Evolutionary conservation across 192 early-diverging fungal genomes (phyloP).

Genomic region (Coemansia sp.): DNA sequence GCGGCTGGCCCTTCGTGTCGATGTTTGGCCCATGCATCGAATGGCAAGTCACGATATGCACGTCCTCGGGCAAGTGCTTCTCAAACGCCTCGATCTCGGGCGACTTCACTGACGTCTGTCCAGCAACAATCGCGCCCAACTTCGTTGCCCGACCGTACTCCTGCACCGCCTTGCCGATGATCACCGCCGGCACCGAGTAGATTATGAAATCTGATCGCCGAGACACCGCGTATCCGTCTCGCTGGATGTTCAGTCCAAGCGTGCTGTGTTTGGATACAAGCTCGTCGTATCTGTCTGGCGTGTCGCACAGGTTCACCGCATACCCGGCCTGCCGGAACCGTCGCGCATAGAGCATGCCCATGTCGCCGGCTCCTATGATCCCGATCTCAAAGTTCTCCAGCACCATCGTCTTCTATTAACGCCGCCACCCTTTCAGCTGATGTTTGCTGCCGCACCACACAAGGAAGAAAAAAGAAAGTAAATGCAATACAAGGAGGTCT

Average conservation of each 20-base stretch:
- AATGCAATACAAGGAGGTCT: background rate
- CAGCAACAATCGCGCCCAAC: constrained; percentile 82
- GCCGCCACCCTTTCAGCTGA: background rate
- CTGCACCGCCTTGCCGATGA: constrained; percentile 76
- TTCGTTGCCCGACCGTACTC: constrained; percentile 91
- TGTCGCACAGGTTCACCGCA: constrained; percentile 85
- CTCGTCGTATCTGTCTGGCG: constrained; percentile 71
- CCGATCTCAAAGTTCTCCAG: constrained; percentile 65
- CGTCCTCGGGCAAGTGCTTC: constrained; percentile 80
- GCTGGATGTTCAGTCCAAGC: constrained; percentile 57
- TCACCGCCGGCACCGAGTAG: constrained; percentile 93
- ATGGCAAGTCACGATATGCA: constrained; percentile 94
- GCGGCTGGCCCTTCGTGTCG: constrained; percentile 75
- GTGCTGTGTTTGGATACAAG: constrained; percentile 63
- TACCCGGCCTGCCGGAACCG: constrained; percentile 73
- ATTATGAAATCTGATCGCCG: constrained; percentile 86
- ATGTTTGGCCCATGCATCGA: constrained; percentile 95
- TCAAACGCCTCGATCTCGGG: constrained; percentile 93
- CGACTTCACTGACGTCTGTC: constrained; percentile 96
- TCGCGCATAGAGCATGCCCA: constrained; percentile 88
- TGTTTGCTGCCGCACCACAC: background rate
- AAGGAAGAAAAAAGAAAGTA: background rate
- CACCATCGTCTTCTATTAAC: constrained; percentile 20
- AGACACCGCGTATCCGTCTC: constrained; percentile 83
- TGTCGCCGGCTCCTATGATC: constrained; percentile 93